These are phyloP conservation scores for Alloteropsis semialata DNA, from an alignment of 176 grass and related monocot species.

Conservation along the genomic window DNA sequence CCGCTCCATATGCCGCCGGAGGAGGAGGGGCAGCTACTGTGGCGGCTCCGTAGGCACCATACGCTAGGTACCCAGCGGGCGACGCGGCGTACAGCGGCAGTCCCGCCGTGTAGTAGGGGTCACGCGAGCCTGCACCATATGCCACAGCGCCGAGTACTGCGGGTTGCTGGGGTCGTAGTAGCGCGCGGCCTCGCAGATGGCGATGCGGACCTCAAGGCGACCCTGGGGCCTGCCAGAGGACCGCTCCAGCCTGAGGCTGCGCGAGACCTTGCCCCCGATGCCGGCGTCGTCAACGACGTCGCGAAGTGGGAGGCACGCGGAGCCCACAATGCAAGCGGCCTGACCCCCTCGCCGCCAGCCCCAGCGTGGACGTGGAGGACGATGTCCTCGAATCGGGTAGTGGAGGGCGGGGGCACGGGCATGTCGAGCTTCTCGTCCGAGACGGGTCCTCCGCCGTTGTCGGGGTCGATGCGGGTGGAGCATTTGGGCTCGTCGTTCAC, in stretches of 20 bases:
- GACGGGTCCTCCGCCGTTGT: constrained; percentile 33
- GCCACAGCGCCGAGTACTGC: constrained; percentile 14
- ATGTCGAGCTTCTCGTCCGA: constrained; percentile 72
- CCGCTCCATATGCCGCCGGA: background rate
- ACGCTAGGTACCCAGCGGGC: background rate
- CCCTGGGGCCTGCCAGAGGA: constrained; percentile 72
- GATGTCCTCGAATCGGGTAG: constrained; percentile 44
- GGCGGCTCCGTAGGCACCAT: background rate
- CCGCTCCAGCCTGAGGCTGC: constrained; percentile 54
- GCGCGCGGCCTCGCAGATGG: constrained; percentile 40
- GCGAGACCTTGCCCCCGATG: constrained; percentile 33
- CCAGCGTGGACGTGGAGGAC: constrained; percentile 66
- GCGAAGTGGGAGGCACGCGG: constrained; percentile 53
- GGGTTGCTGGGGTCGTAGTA: constrained; percentile 36
- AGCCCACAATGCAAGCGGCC: constrained; percentile 72
- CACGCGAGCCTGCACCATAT: background rate
- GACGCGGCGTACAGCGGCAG: background rate
- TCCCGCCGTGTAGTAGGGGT: constrained; percentile 38
- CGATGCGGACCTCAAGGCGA: constrained; percentile 50
- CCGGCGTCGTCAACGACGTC: constrained; percentile 69
- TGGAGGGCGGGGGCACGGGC: constrained; percentile 23
- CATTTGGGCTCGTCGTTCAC: constrained; percentile 43
- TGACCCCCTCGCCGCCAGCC: constrained; percentile 43
- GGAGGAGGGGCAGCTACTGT: no score
- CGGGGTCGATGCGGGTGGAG: constrained; percentile 57